phyloP scores from a whole-genome alignment of 2,329 filamentous ascomycete genomes.

The Phialophora tarda region DNA sequence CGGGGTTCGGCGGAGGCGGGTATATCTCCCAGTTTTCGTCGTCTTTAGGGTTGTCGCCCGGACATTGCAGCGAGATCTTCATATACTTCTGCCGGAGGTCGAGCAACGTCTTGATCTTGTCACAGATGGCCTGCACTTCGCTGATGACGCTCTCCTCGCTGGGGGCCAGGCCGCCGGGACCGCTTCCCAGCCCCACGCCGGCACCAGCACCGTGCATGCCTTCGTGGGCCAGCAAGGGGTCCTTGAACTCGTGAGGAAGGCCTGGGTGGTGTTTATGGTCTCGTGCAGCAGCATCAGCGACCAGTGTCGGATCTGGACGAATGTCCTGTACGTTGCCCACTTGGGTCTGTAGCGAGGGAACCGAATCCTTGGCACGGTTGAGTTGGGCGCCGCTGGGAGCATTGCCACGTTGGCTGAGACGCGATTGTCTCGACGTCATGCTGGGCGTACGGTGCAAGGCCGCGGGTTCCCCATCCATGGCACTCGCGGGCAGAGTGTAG shows the following conservation, averaged over 20 bases:
- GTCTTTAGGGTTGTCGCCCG: conserved; percentile 86
- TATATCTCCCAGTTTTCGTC: conserved; percentile 84
- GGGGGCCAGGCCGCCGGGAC: conserved; percentile 68
- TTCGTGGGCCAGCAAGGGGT: conserved; percentile 57
- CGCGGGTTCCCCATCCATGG: conserved; percentile 30
- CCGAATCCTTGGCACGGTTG: conserved; percentile 30
- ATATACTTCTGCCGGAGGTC: conserved; percentile 91
- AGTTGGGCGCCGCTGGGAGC: conserved; percentile 23
- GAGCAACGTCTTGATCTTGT: conserved; percentile 86
- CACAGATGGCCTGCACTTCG: conserved; percentile 84
- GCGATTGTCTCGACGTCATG: conserved; percentile 37
- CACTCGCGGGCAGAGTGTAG: conserved; percentile 35
- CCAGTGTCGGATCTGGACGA: conserved; percentile 40
- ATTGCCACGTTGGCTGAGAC: conserved; percentile 34
- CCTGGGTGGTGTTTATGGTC: conserved; percentile 58
- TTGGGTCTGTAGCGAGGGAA: conserved; percentile 36
- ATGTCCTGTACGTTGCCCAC: conserved; percentile 25
- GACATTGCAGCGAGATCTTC: conserved; percentile 77
- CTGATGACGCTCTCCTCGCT: conserved; percentile 79
- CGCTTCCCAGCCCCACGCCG: conserved; percentile 65
- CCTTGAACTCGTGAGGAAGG: conserved; percentile 62
- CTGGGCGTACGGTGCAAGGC: conserved; percentile 39
- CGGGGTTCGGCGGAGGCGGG: conserved; percentile 86
- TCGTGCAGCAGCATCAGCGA: conserved; percentile 56
- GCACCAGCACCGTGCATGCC: conserved; percentile 64